Evolutionary conservation across 1,139 yeast species (phyloP).

Genomic region (Dujonia santamariae): DNA sequence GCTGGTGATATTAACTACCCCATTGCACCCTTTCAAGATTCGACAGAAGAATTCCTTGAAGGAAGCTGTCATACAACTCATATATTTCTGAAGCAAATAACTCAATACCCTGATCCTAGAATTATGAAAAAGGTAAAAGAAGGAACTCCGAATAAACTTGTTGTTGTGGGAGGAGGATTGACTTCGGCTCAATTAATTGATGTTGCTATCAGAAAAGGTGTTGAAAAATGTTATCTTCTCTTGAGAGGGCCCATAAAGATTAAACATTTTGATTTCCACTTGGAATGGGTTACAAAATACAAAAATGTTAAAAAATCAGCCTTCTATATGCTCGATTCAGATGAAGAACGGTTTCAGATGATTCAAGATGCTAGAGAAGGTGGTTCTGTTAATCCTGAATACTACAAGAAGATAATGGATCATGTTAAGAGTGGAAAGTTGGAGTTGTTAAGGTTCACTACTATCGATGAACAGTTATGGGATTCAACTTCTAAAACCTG

Average conservation of each 20-base stretch:
- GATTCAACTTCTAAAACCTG: constrained; percentile 16
- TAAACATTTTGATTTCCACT: constrained; percentile 49
- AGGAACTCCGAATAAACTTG: constrained; percentile 20
- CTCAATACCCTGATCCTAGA: constrained; percentile 19
- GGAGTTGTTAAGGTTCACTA: constrained; percentile 21
- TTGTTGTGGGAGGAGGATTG: constrained; percentile 48
- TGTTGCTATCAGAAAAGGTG: constrained; percentile 29
- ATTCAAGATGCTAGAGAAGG: constrained; percentile 45
- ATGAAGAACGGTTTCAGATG: constrained; percentile 40
- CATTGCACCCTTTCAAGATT: constrained; percentile 18
- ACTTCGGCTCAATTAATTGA: constrained; percentile 50
- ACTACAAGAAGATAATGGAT: constrained; percentile 28
- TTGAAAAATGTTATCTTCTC: constrained; percentile 31
- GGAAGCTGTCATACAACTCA: constrained; percentile 46
- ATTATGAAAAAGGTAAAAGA: constrained; percentile 15
- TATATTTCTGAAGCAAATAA: constrained; percentile 26
- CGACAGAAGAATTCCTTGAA: constrained; percentile 19
- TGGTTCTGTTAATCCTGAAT: constrained; percentile 49
- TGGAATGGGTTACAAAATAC: constrained; percentile 54
- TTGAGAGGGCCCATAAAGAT: constrained; percentile 41
- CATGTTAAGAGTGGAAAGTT: constrained; percentile 29
- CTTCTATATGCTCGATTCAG: constrained; percentile 42
- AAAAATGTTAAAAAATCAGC: constrained; percentile 41
- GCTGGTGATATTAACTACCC: constrained; percentile 38
- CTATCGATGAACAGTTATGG: constrained; percentile 21